phyloP scores from a whole-genome alignment of 2,329 filamentous ascomycete species.

The Lachnellula suecica region DNA sequence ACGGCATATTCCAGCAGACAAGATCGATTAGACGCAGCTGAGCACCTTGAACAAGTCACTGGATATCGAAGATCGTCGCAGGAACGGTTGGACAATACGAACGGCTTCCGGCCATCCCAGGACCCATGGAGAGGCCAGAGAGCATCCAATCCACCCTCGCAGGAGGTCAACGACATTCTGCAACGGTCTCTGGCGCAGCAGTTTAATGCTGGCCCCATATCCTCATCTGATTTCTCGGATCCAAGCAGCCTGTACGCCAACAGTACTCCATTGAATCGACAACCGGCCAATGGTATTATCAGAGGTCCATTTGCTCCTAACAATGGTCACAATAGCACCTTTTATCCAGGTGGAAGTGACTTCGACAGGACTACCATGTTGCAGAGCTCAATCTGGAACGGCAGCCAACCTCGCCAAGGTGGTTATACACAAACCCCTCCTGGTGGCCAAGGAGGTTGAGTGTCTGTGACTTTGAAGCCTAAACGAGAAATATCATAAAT shows the following conservation, averaged over 20 bases:
- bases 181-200: conserved; percentile 25
- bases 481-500: background rate
- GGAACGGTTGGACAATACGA: background rate
- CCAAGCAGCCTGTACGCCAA: conserved; percentile 51
- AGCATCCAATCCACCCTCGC: conserved; percentile 9
- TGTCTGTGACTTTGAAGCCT: background rate
- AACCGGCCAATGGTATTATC: conserved; percentile 4
- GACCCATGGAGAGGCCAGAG: conserved; percentile 15
- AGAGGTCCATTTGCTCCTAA: conserved; percentile 1
- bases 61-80: conserved; percentile 8
- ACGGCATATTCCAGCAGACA: conserved; percentile 26
- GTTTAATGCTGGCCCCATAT: conserved; percentile 17
- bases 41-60: conserved; percentile 26
- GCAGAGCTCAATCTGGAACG: conserved; percentile 30
- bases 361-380: conserved; percentile 30
- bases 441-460: conserved; percentile 44
- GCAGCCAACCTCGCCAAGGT: conserved; percentile 17
- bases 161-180: conserved; percentile 21
- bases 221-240: conserved; percentile 43
- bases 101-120: background rate
- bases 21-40: conserved; percentile 22
- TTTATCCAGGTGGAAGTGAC: conserved; percentile 25
- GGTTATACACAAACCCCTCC: conserved; percentile 45
- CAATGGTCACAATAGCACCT: conserved; percentile 23
- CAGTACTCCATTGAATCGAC: conserved; percentile 36